Conservation (phyloP, 805 yeast species). For the Yamadazyma nakazawae region DNA sequence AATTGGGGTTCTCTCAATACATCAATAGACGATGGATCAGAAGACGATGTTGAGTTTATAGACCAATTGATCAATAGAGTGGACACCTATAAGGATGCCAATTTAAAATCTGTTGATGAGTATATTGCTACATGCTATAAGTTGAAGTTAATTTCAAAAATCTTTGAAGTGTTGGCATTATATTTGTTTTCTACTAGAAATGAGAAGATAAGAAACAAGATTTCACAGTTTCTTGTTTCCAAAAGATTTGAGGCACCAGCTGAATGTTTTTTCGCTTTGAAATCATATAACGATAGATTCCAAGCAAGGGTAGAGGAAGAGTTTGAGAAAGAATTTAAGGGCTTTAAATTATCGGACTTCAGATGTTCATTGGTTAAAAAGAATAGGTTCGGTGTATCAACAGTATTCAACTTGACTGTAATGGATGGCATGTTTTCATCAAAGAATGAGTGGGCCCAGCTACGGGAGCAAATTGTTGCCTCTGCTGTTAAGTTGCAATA, state of each 20-base stretch:
- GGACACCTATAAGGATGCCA: constrained; percentile 12
- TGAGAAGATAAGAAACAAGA: constrained; percentile 36
- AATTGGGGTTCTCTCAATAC: constrained; percentile 48
- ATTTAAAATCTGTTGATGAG: constrained; percentile 8
- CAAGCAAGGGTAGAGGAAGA: constrained; percentile 43
- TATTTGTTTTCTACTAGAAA: constrained; percentile 58
- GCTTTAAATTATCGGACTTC: constrained; percentile 49
- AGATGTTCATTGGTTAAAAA: constrained; percentile 43
- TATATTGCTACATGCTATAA: constrained; percentile 42
- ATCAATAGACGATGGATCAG: constrained; percentile 25
- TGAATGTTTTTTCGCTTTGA: constrained; percentile 36
- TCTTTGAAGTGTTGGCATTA: constrained; percentile 73
- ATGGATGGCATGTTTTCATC: constrained; percentile 59
- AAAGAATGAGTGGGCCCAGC: constrained; percentile 36
- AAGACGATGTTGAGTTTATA: constrained; percentile 45
- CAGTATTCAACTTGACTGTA: constrained; percentile 56
- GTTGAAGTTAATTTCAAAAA: constrained; percentile 58
- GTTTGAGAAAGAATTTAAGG: constrained; percentile 50
- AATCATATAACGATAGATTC: constrained; percentile 44
- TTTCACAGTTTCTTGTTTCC: constrained; percentile 41
- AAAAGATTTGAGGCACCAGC: constrained; percentile 30
- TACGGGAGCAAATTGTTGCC: constrained; percentile 49
- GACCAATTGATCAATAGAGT: constrained; percentile 38
- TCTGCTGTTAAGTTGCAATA: constrained; percentile 64
- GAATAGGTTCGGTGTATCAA: constrained; percentile 49